Evolutionary conservation across 1,139 yeast species (phyloP), one percentile per base, ranked within the genome.

Genomic region (Geotrichum carabidarum): DNA sequence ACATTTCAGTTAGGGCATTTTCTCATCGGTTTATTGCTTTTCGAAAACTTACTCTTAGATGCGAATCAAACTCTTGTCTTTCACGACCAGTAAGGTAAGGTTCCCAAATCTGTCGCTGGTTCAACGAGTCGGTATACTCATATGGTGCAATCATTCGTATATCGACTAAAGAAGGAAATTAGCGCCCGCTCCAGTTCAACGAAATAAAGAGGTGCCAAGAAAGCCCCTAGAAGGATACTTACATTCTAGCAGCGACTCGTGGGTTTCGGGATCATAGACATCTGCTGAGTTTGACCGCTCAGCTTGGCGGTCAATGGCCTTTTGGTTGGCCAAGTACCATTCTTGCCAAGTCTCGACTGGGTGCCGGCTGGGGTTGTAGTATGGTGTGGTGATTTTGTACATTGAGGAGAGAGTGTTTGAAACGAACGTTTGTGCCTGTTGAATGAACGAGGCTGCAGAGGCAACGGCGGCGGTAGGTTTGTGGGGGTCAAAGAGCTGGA

Each of bases 291-390:
- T 44, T 12, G 51, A 42, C 35, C 38, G 44, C 18, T 44, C 55
- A 3, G 55, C 40, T 30, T 52, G 41, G 35, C 48, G 46, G 12
- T 44, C 38, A 12, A 64, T 64, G 43, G 50, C 53, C 12, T 48
- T 46, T 44, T 62, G 63, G 51, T 67, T 64, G 36, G 55, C 44
- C 44, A 56, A 56, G 53, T 67, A 67, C 71, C 71, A 67, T 51
- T 66, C 68, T 51, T 65, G 70, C 71, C 71, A 67, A 42, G 66
- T 61, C 52, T 68, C 70, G 34, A 67, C 63, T 41, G 71, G 71
- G 54, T 67, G 71, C 50, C 67, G 53, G 50, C 58, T 58, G n/a
- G 65, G 57, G 50, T 63, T 62, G 58, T 62, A 66, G 8, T 51
- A 15, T 5, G 67, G 67, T 40, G 58, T 58, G 32, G 62, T 58